Evolutionary conservation across 768 basidiomycete species (phyloP), one percentile per base, ranked within the genome.

Genomic region (Cyclocybe cylindracea): DNA sequence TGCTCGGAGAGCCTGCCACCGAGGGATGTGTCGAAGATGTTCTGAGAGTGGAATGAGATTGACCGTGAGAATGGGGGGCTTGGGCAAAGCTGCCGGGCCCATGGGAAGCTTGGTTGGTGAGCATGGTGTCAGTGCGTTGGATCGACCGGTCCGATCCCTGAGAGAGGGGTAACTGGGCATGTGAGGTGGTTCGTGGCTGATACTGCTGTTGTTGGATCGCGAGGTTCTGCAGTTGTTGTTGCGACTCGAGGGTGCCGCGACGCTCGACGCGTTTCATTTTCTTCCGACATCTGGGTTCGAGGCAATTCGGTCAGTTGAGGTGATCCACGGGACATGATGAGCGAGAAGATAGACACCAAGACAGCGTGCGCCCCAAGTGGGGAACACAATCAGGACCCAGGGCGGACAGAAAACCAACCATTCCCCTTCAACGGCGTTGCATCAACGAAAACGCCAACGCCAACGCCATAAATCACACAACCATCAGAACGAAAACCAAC

Each of bases 241-340:
- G 72, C 10, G 55, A 64, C 48, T 86, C 86, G 2, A 86, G 66
- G 8, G 86, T 88, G 7, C 85, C 87, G 7, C 88, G 74, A 16
- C 87, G 74, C 62, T 91, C 89, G 44, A 89, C 86, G 1, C 89
- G 82, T 69, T 91, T 91, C 87, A 90, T 89, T 67, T 91, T 90
- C 67, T 91, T 91, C 46, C 89, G 80, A 67, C 89, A 90, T 44
- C 85, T 86, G 54, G 6, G 46, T 39, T 38, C 43, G 36, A 33
- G 5, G 18, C 39, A 39, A 35, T 31, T 38, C 7, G 14, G 50
- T 49, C 36, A 56, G 35, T 24, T 14, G 7, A 50, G 19, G 39
- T 39, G n/a, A n/a, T n/a, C n/a, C n/a, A n/a, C n/a, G n/a, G n/a
- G n/a, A n/a, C 5, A 24, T 24, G 24, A 24, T 24, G 2, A 24